Evolutionary conservation across 2,329 filamentous ascomycete genomes (phyloP), one percentile per base, ranked within the genome.

Genomic region (Botrytis squamosa): DNA sequence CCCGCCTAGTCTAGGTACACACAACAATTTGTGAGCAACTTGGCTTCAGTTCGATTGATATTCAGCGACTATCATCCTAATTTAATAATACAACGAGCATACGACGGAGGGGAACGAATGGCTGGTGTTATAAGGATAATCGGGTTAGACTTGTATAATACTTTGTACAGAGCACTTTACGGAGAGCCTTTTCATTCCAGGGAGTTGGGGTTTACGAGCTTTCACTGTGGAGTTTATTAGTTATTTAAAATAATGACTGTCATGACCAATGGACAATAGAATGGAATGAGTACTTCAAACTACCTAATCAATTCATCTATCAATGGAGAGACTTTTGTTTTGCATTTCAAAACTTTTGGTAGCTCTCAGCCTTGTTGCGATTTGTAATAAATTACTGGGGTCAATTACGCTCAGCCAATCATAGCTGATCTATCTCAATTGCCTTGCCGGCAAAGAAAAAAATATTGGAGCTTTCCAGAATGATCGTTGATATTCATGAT

Each of bases 401-500:
- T 69, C 33, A 25, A n/a, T 42, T 20, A n/a, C 42, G 33, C 64
- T 59, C 25, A 60, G 38, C 71, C 71, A 73, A 73, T 73, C 64
- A 73, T 33, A 33, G 20, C n/a, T n/a, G 20, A 5, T 33, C 42
- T 33, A 69, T 69, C 64, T 73, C 49, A 38, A 57, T 63, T 29
- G 55, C 66, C 49, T 69, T 46, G 55, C 63, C 52, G 59, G 64
- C 8, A 49, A 33, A 62, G 66, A 73, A 73, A 72, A 62, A 68
- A 72, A 68, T 55, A 68, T 73, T 69, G 44, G 71, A 73, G 71
- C 71, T 73, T 73, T 73, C 71, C 64, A 73, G 71, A 73, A 73
- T 68, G 65, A 68, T 72, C 71, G 59, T 59, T 69, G 33, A 60
- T 46, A 68, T 60, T 42, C 57, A 72, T 59, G 42, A 66, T 57